These are phyloP conservation scores for Globisporangium spinosum DNA, from an alignment of 352 stramenopile species.

Conservation along the genomic window DNA sequence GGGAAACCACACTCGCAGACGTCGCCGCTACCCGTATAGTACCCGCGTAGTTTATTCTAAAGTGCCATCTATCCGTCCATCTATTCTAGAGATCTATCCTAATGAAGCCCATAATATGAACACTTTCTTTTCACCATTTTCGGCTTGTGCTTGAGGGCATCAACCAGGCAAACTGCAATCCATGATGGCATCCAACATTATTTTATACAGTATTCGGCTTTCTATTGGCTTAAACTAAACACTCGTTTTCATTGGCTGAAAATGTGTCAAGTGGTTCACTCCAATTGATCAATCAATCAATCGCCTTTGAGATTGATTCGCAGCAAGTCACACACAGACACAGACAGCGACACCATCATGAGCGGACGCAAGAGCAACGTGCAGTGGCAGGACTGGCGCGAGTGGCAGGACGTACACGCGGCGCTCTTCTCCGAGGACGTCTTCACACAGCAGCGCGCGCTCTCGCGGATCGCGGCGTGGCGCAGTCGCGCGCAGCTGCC, in stretches of 20 bases:
- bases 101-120: conserved; percentile 11
- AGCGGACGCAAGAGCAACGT: conserved; percentile 45
- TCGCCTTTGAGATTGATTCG: neutral
- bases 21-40: neutral
- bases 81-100: conserved; percentile 11
- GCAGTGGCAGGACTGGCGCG: conserved; percentile 65
- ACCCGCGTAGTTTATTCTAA: neutral
- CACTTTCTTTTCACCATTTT: neutral
- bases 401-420: conserved; percentile 67
- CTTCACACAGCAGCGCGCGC: conserved; percentile 42
- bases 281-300: neutral
- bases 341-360: conserved; percentile 20
- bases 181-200: no score
- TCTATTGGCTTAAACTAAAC: conserved; percentile 12
- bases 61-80: neutral
- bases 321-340: neutral
- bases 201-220: no score
- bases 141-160: neutral
- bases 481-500: conserved; percentile 64
- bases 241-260: conserved; percentile 4
- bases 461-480: conserved; percentile 66
- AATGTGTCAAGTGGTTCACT: neutral
- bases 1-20: neutral
- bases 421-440: conserved; percentile 56
- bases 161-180: neutral